A percentile compares a stretch with the other conserved stretches of the same genome.
Evolutionary conservation across 2,329 filamentous ascomycete genomes (phyloP).

Genomic region (Fusarium denticulatum): DNA sequence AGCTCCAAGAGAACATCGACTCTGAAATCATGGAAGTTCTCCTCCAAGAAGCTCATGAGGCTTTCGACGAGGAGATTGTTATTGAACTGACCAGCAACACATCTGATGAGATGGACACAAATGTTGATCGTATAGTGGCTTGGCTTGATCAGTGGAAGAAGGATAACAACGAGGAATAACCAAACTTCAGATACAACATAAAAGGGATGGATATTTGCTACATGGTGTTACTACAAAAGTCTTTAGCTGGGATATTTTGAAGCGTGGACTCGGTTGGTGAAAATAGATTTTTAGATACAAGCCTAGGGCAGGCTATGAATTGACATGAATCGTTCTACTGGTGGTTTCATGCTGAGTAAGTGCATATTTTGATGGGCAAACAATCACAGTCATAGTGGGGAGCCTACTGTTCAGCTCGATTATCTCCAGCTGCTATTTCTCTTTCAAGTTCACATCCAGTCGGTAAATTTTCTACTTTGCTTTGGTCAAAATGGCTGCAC

Average conservation of each 20-base stretch:
- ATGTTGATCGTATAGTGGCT: constrained; percentile 81
- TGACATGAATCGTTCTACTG: constrained; percentile 34
- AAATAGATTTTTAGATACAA: constrained; percentile 38
- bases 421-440: constrained; percentile 1
- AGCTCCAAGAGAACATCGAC: constrained; percentile 95
- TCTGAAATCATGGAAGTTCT: constrained; percentile 98
- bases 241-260: neutral
- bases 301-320: constrained; percentile 28
- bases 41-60: constrained; percentile 86
- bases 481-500: constrained; percentile 51
- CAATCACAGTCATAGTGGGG: constrained; percentile 13
- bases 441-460: neutral
- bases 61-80: constrained; percentile 87
- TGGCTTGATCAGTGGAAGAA: constrained; percentile 88
- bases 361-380: constrained; percentile 25
- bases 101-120: constrained; percentile 85
- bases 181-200: neutral
- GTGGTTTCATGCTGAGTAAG: constrained; percentile 14
- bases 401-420: neutral
- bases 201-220: neutral
- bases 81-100: constrained; percentile 87
- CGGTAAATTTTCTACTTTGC: neutral
- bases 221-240: neutral
- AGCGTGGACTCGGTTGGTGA: constrained; percentile 20
- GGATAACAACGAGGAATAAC: constrained; percentile 56